Base-by-base conservation (phyloP, 768 basidiomycete species). In the Phlebiopsis gigantea region DNA sequence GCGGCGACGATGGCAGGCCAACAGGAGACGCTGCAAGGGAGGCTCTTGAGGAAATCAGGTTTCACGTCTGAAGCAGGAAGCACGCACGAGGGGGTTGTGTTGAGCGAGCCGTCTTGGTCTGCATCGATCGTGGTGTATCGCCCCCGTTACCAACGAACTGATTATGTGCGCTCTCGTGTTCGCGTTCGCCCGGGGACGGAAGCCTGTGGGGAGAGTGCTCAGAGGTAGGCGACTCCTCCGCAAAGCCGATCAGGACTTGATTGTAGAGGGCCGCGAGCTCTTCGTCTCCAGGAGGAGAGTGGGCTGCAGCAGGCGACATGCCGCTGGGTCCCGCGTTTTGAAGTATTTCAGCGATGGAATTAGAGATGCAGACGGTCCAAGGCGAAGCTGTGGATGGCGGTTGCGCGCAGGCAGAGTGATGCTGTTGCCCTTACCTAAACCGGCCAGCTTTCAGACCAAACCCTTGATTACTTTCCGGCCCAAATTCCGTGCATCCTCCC, bases 241-340 rank as follows among this genome's bases (percentile, higher is more conserved):
- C 70, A 63, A 87, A 90, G 26, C 80, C 81, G 45, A 80, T 81
- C 75, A 85, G 84, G 21, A 90, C 87, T 68, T 88, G 84, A 60
- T 88, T 80, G 69, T 89, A 90, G 44, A 90, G 78, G 56, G 79
- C 77, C 62, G 88, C 84, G 4, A 90, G 77, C 65, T 89, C 87
- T 63, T 83, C 82, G 59, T 89, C 88, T 39, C 80, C 79, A 3
- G 84, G 81, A 6, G 74, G 73, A 30, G 64, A 57, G 59, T 71
- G 67, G 42, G 71, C 57, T 21, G 72, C 70, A 51, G 69, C 65
- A 22, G 71, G 57, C 25, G 75, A 72, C 75, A 77, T 76, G 66
- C 55, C 57, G 55, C 56, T 49, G 56, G n/a, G 26, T 51, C 42
- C 19, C 53, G 26, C 31, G 45, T 59, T 59, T 59, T 46, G 30